Base-by-base conservation (phyloP, 192 early-diverging fungal species). In the Coemansia furcata region DNA sequence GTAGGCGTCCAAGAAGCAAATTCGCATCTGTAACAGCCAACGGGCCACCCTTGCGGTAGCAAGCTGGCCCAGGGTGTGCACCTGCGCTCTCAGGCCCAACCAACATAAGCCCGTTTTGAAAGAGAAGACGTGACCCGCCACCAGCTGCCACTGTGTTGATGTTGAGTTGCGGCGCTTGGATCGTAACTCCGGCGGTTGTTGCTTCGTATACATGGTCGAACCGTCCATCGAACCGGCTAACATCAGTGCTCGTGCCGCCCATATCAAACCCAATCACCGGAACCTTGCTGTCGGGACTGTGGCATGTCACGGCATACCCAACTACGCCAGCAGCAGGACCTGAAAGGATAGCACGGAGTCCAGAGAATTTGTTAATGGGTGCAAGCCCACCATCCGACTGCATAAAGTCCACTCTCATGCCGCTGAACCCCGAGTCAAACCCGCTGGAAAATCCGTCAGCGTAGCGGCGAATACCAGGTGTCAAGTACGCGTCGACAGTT, bases 111-210 rank as follows among this genome's bases (percentile, higher is more conserved):
- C 95, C 95, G 63, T 94, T 97, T 29, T 91, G 82, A 80, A 94
- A 99, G 70, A 94, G 95, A 49, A 99, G 84, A 17, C 90, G 86
- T 21, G 95, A 97, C 4, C 95, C 95, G 26, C 97, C 97, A 30
- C 97, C 97, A 6, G 97, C 97, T 10, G 97, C 97, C 19, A 99
- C 94, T 3, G 95, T 98, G 77, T 92, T 90, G 57, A 99, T 99
- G 64, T 96, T 94, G 46, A 99, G 78, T 74, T 99, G 97, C 37
- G 95, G 95, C 6, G 97, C 95, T 66, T 96, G 92, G 36, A 99
- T 92, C 17, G 94, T 93, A 15, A 99, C 87, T 6, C 93, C 92
- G 0, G 90, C 93, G 3, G 94, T 97, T 3, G 91, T 94, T 14
- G 94, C 95, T 69, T 98, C 97, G 83, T 92, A 97, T 2, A 98